Conservation (phyloP, 305 asterid genomes). For the Fraxinus xanthoxyloides region DNA sequence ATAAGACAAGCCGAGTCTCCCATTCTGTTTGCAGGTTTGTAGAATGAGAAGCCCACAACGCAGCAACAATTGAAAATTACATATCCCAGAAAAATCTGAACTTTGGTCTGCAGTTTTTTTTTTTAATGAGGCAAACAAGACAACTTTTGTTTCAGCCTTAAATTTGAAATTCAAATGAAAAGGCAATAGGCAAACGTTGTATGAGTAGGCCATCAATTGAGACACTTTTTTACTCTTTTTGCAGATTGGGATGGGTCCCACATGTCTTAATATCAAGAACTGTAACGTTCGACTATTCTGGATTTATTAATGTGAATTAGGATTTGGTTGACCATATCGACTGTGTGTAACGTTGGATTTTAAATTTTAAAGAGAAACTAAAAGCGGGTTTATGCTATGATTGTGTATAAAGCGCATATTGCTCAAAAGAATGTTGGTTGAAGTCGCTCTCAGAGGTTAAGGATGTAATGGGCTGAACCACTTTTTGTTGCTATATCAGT, state of each 20-base stretch:
- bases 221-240: not conserved
- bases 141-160: slow-evolving; percentile 23
- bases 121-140: not conserved
- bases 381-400: not conserved
- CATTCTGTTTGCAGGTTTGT: slow-evolving; percentile 37
- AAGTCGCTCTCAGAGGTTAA: slow-evolving; percentile 17
- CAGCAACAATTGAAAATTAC: slow-evolving; percentile 1
- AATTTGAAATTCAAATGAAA: slow-evolving; percentile 51
- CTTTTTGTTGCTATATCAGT: slow-evolving; percentile 28
- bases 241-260: slow-evolving; percentile 15
- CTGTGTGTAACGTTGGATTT: not conserved
- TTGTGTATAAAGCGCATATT: slow-evolving; percentile 5
- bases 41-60: slow-evolving; percentile 19
- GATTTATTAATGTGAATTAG: slow-evolving; percentile 13
- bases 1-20: slow-evolving; percentile 79
- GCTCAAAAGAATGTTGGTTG: slow-evolving; percentile 15
- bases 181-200: slow-evolving; percentile 29
- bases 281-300: slow-evolving; percentile 23
- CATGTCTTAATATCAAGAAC: not conserved
- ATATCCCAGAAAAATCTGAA: slow-evolving; percentile 10
- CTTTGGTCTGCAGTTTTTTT: slow-evolving; percentile 15
- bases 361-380: not conserved
- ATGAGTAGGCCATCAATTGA: slow-evolving; percentile 25
- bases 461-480: slow-evolving; percentile 30
- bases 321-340: not conserved